A percentile compares a stretch with the other conserved stretches of the same genome.
These are phyloP conservation scores for Fusarium sp. DNA, from an alignment of 2,329 filamentous ascomycete species.

Conservation along the genomic window DNA sequence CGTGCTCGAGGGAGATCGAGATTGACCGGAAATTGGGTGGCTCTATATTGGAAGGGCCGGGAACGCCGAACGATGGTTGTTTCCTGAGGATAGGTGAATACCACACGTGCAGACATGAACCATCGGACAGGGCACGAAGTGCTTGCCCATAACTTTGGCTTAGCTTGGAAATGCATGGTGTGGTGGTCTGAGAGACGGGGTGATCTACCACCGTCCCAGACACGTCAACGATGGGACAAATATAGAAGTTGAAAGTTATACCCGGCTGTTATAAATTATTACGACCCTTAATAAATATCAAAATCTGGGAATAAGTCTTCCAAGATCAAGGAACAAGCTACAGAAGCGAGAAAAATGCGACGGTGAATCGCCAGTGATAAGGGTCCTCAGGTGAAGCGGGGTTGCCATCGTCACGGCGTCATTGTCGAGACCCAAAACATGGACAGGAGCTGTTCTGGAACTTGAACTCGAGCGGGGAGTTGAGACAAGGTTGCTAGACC, in stretches of 20 bases:
- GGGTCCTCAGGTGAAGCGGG: slow-evolving; percentile 37
- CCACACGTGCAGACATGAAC: slow-evolving; percentile 33
- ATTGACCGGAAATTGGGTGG: slow-evolving; percentile 19
- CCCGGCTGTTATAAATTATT: slow-evolving; percentile 24
- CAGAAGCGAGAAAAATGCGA: slow-evolving; percentile 23
- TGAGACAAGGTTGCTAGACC: slow-evolving; percentile 31
- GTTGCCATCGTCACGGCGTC: slow-evolving; percentile 10
- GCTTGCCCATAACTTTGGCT: slow-evolving; percentile 10
- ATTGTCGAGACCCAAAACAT: slow-evolving; percentile 8
- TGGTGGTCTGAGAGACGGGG: slow-evolving; percentile 23
- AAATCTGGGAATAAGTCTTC: slow-evolving; percentile 28
- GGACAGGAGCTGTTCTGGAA: slow-evolving; percentile 28
- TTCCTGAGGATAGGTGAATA: slow-evolving; percentile 12
- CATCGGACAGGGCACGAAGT: slow-evolving; percentile 24
- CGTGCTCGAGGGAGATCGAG: slow-evolving; percentile 28
- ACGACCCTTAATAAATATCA: slow-evolving; percentile 33
- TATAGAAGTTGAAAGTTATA: slow-evolving; percentile 23
- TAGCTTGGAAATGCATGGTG: slow-evolving; percentile 23
- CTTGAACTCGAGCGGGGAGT: slow-evolving; percentile 29
- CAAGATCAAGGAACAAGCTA: slow-evolving; percentile 28
- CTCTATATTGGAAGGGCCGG: slow-evolving; percentile 10
- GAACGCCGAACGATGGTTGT: slow-evolving; percentile 18
- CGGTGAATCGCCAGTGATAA: slow-evolving; percentile 17
- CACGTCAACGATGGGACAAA: slow-evolving; percentile 7
- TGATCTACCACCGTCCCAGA: slow-evolving; percentile 11